A percentile compares a stretch with the other conserved stretches of the same genome.
Conservation (phyloP, 768 basidiomycete genomes). For the Phanerodontia chrysosporium region DNA sequence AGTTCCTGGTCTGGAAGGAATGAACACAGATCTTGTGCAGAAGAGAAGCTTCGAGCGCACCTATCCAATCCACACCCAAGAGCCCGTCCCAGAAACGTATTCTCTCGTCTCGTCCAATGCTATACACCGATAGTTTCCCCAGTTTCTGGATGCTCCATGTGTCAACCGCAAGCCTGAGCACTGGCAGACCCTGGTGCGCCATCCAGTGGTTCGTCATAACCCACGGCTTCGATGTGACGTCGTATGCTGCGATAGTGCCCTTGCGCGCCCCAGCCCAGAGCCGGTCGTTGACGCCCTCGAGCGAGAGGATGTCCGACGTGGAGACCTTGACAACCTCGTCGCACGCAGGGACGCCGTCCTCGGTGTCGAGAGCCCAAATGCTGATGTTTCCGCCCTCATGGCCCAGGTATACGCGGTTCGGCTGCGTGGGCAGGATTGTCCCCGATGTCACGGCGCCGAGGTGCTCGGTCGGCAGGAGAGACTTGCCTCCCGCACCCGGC, state of each 20-base stretch:
- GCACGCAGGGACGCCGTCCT: conserved; percentile 59
- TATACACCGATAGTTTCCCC: conserved; percentile 66
- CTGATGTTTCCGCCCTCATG: conserved; percentile 91
- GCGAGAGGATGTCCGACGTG: conserved; percentile 71
- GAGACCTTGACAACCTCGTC: conserved; percentile 77
- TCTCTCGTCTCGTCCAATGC: conserved; percentile 68
- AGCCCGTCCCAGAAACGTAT: conserved; percentile 89
- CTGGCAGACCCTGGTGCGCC: conserved; percentile 68
- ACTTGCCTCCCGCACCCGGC: conserved; percentile 49
- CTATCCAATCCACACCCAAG: conserved; percentile 79
- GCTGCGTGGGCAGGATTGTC: conserved; percentile 66
- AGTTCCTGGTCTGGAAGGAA: conserved; percentile 62
- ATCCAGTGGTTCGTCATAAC: conserved; percentile 82
- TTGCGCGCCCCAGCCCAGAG: conserved; percentile 87
- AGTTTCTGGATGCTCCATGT: conserved; percentile 68
- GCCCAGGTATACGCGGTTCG: conserved; percentile 71
- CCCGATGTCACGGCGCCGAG: conserved; percentile 83
- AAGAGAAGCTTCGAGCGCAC: conserved; percentile 41
- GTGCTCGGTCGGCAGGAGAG: conserved; percentile 60
- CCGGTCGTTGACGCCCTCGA: conserved; percentile 80
- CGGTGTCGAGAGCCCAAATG: conserved; percentile 63
- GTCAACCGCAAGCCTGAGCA: conserved; percentile 65
- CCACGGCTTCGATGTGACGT: conserved; percentile 75
- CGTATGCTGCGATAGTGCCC: conserved; percentile 80
- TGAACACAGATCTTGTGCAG: neutral